Evolutionary conservation across 352 stramenopile genomes (phyloP), one percentile per base, ranked within the genome.

Genomic region (Pythium oligandrum): DNA sequence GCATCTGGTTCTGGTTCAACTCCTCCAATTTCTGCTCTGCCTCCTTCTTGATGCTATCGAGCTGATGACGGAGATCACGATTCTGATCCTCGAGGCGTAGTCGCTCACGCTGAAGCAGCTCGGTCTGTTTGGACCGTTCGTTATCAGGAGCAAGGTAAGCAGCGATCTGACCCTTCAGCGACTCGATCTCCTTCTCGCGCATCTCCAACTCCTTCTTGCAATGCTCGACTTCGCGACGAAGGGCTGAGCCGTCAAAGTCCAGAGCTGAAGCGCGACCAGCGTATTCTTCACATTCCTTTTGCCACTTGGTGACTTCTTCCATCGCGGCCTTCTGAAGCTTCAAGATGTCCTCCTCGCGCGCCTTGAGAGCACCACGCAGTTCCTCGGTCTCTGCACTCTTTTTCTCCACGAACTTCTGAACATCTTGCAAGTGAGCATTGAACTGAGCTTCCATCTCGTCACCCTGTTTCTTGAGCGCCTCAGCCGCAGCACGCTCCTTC

Each of bases 81-180:
- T 84, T 88, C 40, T 85, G 75, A 32, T 88, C 75, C 65, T 90
- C 80, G 6, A 90, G 57, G 6, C 72, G 73, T 8, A 72, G 39
- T 9, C 75, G 66, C 43, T 90, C 75, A 37, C 51, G 56, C 17
- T 88, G 67, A 10, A 85, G 56, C 26, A 85, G 48, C 37, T 88
- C 73, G 17, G 75, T 59, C 57, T 88, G 68, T 55, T 77, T 83
- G 10, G 48, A 75, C 9, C 59, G 61, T 12, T 88, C 76, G 33
- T 76, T 77, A 44, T 82, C 63, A 2, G 75, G 71, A n/a, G 73
- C 74, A 34, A 81, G 38, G 46, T 81, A 81, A 7, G 74, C 67
- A 49, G 74, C 64, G 37, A 86, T 75, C 44, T 85, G 78, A 3
- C 73, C 66, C 42, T 64, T 78, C 44, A 87, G 53, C 12, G 72